A percentile compares a stretch with the other conserved stretches of the same genome.
These are phyloP conservation scores for Diplodia scrobiculata DNA, from an alignment of 2,329 filamentous ascomycete species.

Conservation along the genomic window DNA sequence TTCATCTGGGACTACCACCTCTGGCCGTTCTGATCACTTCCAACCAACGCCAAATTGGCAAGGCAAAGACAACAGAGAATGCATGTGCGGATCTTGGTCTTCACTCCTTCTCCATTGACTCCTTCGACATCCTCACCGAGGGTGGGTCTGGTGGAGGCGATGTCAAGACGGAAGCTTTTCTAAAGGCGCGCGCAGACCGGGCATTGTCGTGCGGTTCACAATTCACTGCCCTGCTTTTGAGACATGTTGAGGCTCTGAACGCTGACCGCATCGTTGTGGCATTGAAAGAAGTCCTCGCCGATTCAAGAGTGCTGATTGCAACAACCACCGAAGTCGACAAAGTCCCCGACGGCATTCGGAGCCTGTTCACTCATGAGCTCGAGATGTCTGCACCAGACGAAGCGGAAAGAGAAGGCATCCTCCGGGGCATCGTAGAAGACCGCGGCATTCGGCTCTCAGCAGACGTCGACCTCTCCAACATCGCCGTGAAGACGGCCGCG, in stretches of 20 bases:
- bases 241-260: conserved; percentile 86
- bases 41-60: conserved; percentile 90
- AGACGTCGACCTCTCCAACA: conserved; percentile 78
- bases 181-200: conserved; percentile 83
- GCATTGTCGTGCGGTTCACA: conserved; percentile 85
- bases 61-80: conserved; percentile 72
- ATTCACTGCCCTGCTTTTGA: conserved; percentile 80
- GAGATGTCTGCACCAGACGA: conserved; percentile 94
- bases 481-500: conserved; percentile 93
- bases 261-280: conserved; percentile 87
- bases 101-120: conserved; percentile 85
- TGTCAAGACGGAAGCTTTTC: conserved; percentile 88
- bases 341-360: conserved; percentile 83
- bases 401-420: conserved; percentile 82
- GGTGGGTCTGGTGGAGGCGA: conserved; percentile 83
- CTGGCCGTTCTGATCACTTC: conserved; percentile 86
- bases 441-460: conserved; percentile 75
- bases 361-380: conserved; percentile 91
- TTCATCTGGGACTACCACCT: conserved; percentile 83
- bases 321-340: conserved; percentile 96
- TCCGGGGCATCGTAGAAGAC: conserved; percentile 75
- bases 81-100: conserved; percentile 88
- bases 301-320: conserved; percentile 80
- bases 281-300: conserved; percentile 79
- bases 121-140: conserved; percentile 93